Evolutionary conservation across 2,329 filamentous ascomycete genomes (phyloP).

Genomic region (Sclerotinia spermophila): DNA sequence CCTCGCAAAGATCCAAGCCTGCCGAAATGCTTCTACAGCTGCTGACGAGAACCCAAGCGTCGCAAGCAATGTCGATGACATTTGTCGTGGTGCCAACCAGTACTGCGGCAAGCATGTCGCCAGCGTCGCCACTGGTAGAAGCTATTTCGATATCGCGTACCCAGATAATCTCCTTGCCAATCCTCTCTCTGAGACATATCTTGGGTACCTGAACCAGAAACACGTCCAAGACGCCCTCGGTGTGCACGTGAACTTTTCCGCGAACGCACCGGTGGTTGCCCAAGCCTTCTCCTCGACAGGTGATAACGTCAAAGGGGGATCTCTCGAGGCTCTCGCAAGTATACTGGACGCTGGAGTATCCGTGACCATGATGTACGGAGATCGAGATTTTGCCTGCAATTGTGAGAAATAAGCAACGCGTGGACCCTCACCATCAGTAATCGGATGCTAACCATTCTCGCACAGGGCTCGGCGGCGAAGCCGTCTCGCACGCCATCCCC

Average conservation of each 20-base stretch:
- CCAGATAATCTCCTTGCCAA: neutral
- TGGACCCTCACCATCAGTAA: neutral
- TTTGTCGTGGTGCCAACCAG: neutral
- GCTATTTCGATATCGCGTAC: constrained; percentile 5
- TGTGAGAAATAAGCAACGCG: constrained; percentile 38
- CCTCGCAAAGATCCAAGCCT: neutral
- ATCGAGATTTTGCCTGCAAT: constrained; percentile 58
- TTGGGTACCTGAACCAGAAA: constrained; percentile 19
- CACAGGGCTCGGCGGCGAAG: constrained; percentile 10
- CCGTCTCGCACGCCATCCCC: neutral
- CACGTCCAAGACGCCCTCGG: constrained; percentile 54
- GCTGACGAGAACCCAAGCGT: neutral
- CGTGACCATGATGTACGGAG: constrained; percentile 65
- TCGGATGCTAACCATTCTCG: neutral
- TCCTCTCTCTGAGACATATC: neutral
- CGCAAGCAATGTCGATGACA: neutral
- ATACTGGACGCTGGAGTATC: constrained; percentile 59
- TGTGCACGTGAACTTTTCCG: constrained; percentile 54
- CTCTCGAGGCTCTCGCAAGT: constrained; percentile 53
- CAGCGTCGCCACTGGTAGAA: neutral
- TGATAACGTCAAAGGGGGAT: constrained; percentile 59
- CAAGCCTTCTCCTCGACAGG: constrained; percentile 45
- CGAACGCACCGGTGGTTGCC: constrained; percentile 43
- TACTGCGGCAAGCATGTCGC: constrained; percentile 7
- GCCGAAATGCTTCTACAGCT: neutral